phyloP scores from a whole-genome alignment of 1,284 basidiomycete genomes.

The Rhodotorula sp. region DNA sequence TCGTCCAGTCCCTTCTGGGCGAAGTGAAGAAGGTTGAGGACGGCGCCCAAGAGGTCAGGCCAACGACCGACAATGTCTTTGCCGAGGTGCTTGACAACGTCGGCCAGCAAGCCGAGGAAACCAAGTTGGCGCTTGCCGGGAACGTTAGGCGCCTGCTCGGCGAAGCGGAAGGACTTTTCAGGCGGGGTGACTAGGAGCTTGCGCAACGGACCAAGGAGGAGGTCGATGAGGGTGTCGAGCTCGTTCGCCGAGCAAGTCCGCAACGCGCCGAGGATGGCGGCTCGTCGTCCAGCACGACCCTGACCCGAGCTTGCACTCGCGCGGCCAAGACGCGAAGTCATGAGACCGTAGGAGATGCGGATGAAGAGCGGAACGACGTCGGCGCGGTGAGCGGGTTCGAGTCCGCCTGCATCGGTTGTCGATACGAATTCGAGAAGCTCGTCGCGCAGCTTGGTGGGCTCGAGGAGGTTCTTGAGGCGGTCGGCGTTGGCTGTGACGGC shows the following conservation, averaged over 20 bases:
- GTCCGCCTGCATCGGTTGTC: constrained; percentile 52
- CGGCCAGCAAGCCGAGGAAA: constrained; percentile 77
- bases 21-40: constrained; percentile 62
- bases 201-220: constrained; percentile 82
- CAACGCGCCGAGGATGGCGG: constrained; percentile 71
- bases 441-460: constrained; percentile 85
- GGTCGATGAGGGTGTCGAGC: constrained; percentile 71
- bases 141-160: constrained; percentile 23
- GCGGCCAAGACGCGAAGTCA: constrained; percentile 77
- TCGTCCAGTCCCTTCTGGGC: constrained; percentile 61
- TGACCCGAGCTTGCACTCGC: constrained; percentile 53
- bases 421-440: constrained; percentile 73
- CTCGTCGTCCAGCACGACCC: constrained; percentile 68
- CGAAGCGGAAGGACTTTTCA: constrained; percentile 38
- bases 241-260: constrained; percentile 71
- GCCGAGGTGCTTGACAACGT: constrained; percentile 76
- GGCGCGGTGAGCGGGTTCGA: constrained; percentile 63
- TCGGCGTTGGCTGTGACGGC: constrained; percentile 66
- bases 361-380: constrained; percentile 73
- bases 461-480: constrained; percentile 68
- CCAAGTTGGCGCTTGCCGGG: constrained; percentile 74
- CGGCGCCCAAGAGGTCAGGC: constrained; percentile 67
- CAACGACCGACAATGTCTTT: constrained; percentile 60
- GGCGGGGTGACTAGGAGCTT: constrained; percentile 40
- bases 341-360: constrained; percentile 80